Conservation (phyloP, 441 rosid genomes). For the Populus trichocarpa region DNA sequence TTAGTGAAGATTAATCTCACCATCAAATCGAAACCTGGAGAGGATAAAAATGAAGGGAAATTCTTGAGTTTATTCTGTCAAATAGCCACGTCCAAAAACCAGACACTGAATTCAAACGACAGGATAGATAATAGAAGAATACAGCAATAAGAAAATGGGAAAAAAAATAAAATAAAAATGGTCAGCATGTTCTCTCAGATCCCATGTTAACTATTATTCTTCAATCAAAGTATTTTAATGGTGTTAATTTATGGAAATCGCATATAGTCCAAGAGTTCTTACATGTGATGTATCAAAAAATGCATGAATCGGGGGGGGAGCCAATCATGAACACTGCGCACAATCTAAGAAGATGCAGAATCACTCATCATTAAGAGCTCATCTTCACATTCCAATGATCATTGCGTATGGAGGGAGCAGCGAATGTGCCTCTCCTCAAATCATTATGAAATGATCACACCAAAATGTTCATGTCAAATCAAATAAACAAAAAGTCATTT, state of each 20-base stretch:
- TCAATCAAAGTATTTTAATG: conserved; percentile 24
- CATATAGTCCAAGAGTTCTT: background rate
- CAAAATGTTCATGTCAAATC: background rate
- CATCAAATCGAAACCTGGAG: too few species aligned
- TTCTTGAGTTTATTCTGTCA: too few species aligned
- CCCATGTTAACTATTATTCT: conserved; percentile 35
- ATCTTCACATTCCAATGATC: background rate
- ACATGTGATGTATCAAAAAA: background rate
- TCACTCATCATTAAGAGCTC: background rate
- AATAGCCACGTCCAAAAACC: too few species aligned
- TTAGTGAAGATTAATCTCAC: too few species aligned
- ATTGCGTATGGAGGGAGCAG: background rate
- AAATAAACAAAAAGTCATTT: too few species aligned
- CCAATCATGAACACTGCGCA: background rate
- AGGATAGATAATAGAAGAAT: background rate
- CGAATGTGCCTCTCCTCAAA: background rate
- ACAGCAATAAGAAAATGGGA: too few species aligned
- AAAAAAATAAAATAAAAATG: background rate
- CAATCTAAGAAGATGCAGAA: too few species aligned
- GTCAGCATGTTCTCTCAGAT: conserved; percentile 48
- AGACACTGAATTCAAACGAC: conserved; percentile 4
- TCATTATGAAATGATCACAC: background rate
- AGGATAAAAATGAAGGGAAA: too few species aligned
- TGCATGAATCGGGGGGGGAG: background rate
- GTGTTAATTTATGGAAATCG: conserved; percentile 1